Evolutionary conservation across 2,329 filamentous ascomycete species (phyloP).

Genomic region (Claviceps humidiphila): DNA sequence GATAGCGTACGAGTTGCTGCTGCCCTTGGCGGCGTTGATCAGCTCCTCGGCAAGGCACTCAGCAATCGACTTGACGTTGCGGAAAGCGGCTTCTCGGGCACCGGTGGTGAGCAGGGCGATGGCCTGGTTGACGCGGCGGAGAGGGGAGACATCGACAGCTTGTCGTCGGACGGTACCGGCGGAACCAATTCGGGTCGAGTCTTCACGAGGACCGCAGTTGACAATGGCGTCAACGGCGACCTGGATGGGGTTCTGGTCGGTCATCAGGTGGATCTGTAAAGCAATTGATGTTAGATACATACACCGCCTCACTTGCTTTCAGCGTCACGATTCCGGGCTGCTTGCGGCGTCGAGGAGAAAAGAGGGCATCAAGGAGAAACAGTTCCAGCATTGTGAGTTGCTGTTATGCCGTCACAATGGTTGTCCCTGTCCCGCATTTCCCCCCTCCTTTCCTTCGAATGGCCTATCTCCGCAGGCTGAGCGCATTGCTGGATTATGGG

Average conservation of each 20-base stretch:
- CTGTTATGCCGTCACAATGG: not conserved
- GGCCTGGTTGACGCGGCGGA: slow-evolving; percentile 99
- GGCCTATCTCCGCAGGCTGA: not conserved
- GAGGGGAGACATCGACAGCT: slow-evolving; percentile 98
- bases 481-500: not conserved
- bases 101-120: slow-evolving; percentile 98
- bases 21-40: slow-evolving; percentile 99
- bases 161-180: slow-evolving; percentile 99
- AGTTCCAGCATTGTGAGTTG: not conserved
- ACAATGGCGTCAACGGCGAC: slow-evolving; percentile 98
- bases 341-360: not conserved
- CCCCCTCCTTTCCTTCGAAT: not conserved
- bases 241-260: slow-evolving; percentile 99
- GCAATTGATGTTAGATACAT: slow-evolving; percentile 14
- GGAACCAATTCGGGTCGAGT: slow-evolving; percentile 98
- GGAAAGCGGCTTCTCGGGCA: slow-evolving; percentile 97
- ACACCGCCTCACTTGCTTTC: not conserved
- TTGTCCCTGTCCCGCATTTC: not conserved
- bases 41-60: slow-evolving; percentile 99
- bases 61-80: slow-evolving; percentile 99
- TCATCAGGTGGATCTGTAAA: slow-evolving; percentile 95
- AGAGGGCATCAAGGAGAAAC: not conserved
- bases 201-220: slow-evolving; percentile 99
- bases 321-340: not conserved
- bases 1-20: slow-evolving; percentile 99